A percentile compares a stretch with the other conserved stretches of the same genome.
These are phyloP conservation scores for Dillenia suffruticosa DNA, from an alignment of 164 flowering plant genomes.

Conservation along the genomic window DNA sequence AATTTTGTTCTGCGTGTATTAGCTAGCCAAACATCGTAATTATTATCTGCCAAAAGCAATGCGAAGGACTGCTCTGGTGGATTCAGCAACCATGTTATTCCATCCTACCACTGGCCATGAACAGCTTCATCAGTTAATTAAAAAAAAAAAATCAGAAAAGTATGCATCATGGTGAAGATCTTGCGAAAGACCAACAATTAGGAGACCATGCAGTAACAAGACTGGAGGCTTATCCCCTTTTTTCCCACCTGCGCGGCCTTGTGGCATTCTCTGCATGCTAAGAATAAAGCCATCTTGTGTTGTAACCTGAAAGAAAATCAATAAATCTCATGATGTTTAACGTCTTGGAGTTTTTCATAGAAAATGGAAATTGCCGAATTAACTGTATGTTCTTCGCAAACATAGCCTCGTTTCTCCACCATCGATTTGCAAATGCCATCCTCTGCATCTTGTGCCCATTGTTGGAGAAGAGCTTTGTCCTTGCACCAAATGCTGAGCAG, in stretches of 20 bases:
- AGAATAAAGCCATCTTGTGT: slow-evolving; percentile 79
- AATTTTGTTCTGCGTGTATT: slow-evolving; percentile 69
- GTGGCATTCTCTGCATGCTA: slow-evolving; percentile 67
- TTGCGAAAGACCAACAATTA: slow-evolving; percentile 41
- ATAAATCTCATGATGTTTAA: neutral
- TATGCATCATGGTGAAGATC: neutral
- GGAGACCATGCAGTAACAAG: slow-evolving; percentile 68
- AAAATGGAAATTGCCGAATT: neutral
- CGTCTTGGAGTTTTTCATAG: neutral
- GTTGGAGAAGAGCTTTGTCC: slow-evolving; percentile 17
- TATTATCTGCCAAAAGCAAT: slow-evolving; percentile 64
- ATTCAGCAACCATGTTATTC: slow-evolving; percentile 57
- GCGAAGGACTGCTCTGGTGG: slow-evolving; percentile 55
- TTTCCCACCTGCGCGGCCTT: slow-evolving; percentile 21
- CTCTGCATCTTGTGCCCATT: neutral
- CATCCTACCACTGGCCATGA: slow-evolving; percentile 52
- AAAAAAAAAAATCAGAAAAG: neutral
- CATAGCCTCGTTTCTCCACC: slow-evolving; percentile 49
- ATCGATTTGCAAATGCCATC: slow-evolving; percentile 50
- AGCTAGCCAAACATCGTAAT: slow-evolving; percentile 78
- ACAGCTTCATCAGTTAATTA: neutral
- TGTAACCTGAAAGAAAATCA: slow-evolving; percentile 43
- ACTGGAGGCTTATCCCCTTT: slow-evolving; percentile 41
- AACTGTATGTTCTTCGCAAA: slow-evolving; percentile 63
- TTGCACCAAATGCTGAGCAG: slow-evolving; percentile 23